These are phyloP conservation scores for Cerrena zonata DNA, from an alignment of 1,284 basidiomycete genomes.

Conservation along the genomic window DNA sequence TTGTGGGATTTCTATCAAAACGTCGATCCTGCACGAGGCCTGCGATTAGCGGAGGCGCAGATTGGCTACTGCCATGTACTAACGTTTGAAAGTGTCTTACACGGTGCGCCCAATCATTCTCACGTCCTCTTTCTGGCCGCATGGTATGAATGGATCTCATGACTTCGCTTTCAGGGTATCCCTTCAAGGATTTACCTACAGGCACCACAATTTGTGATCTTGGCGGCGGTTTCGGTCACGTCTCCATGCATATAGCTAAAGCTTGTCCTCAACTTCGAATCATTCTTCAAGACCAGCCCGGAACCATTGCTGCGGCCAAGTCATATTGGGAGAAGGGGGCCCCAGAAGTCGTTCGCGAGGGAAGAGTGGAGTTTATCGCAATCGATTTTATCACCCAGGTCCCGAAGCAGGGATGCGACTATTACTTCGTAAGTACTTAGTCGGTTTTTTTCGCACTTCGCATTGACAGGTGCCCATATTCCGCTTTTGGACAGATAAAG, in stretches of 20 bases:
- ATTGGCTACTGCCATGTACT: neutral
- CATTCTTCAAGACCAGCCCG: constrained; percentile 42
- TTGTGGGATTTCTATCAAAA: constrained; percentile 1
- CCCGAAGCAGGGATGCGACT: constrained; percentile 36
- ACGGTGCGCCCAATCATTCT: neutral
- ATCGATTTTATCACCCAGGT: constrained; percentile 42
- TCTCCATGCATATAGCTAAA: constrained; percentile 37
- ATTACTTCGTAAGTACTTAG: constrained; percentile 38
- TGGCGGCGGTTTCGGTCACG: constrained; percentile 40
- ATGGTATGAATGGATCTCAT: neutral
- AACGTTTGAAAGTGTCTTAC: neutral
- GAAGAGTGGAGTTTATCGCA: constrained; percentile 32
- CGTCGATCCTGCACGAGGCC: neutral
- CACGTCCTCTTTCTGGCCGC: neutral
- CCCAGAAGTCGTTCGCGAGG: constrained; percentile 29
- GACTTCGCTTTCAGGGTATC: constrained; percentile 27
- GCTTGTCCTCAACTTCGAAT: constrained; percentile 37
- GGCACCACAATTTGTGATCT: constrained; percentile 43
- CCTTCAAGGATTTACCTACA: constrained; percentile 36
- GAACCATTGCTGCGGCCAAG: constrained; percentile 31
- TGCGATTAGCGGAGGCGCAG: neutral
- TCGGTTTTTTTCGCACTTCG: neutral
- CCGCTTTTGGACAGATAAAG: neutral
- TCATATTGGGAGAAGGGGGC: constrained; percentile 32
- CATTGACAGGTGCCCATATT: neutral